Evolutionary conservation across 805 yeast species (phyloP).

Genomic region (Candida lessepsii): DNA sequence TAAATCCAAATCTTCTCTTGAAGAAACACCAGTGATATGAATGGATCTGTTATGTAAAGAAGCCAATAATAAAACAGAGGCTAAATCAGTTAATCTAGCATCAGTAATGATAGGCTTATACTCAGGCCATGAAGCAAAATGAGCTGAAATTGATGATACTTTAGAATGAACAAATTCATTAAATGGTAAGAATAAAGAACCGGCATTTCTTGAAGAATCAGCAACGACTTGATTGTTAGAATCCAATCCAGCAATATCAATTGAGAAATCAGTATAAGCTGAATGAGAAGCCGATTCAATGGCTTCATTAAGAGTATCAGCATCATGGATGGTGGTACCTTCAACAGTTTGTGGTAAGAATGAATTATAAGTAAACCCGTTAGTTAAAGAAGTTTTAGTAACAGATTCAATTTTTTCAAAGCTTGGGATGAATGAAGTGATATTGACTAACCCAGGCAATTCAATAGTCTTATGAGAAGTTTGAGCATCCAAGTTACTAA

Average conservation of each 20-base stretch:
- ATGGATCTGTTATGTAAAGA: slow-evolving; percentile 81
- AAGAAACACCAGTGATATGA: slow-evolving; percentile 84
- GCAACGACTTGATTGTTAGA: slow-evolving; percentile 61
- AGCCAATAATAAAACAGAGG: slow-evolving; percentile 87
- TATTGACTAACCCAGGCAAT: slow-evolving; percentile 84
- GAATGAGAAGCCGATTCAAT: slow-evolving; percentile 53
- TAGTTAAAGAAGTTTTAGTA: slow-evolving; percentile 67
- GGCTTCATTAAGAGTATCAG: slow-evolving; percentile 63
- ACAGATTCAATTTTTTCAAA: slow-evolving; percentile 65
- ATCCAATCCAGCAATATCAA: slow-evolving; percentile 80
- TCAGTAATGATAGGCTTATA: slow-evolving; percentile 85
- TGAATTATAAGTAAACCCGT: slow-evolving; percentile 88
- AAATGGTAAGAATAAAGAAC: slow-evolving; percentile 80
- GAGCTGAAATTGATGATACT: slow-evolving; percentile 76
- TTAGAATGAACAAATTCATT: slow-evolving; percentile 65
- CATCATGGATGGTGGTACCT: slow-evolving; percentile 65
- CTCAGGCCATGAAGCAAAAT: slow-evolving; percentile 81
- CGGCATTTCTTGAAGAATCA: slow-evolving; percentile 63
- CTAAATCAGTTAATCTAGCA: slow-evolving; percentile 87
- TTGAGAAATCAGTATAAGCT: slow-evolving; percentile 78
- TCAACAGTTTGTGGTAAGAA: slow-evolving; percentile 68
- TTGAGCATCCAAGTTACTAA: slow-evolving; percentile 80
- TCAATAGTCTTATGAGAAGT: slow-evolving; percentile 80
- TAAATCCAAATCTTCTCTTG: slow-evolving; percentile 77
- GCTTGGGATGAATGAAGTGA: slow-evolving; percentile 75